These are phyloP conservation scores for Nemania abortiva DNA, from an alignment of 2,329 filamentous ascomycete species.

Conservation along the genomic window DNA sequence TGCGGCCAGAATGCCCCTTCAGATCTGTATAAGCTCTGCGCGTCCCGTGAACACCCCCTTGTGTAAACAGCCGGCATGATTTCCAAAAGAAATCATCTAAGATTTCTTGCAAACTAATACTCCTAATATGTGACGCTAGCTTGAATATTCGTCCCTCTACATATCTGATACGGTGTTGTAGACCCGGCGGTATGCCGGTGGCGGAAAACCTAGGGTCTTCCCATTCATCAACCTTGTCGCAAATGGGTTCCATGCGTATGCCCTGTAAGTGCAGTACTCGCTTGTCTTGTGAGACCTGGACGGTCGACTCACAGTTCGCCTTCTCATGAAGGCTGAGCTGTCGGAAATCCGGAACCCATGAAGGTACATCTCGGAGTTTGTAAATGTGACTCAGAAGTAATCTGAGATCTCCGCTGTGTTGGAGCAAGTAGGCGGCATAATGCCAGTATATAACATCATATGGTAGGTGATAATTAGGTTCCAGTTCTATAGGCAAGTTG, in stretches of 20 bases:
- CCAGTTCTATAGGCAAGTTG: slow-evolving; percentile 35
- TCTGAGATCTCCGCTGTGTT: slow-evolving; percentile 24
- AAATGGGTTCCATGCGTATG: slow-evolving; percentile 31
- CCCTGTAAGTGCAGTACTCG: slow-evolving; percentile 34
- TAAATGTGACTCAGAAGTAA: slow-evolving; percentile 19
- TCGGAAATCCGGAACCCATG: slow-evolving; percentile 45
- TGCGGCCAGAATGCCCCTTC: slow-evolving; percentile 6
- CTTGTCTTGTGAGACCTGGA: slow-evolving; percentile 36
- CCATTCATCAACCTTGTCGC: slow-evolving; percentile 25
- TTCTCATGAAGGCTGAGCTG: background rate
- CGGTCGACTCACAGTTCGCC: background rate
- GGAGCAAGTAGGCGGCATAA: slow-evolving; percentile 35
- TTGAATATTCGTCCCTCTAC: slow-evolving; percentile 34
- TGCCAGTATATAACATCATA: slow-evolving; percentile 41
- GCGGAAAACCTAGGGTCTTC: background rate
- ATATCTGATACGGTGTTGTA: slow-evolving; percentile 25
- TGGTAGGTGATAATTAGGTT: slow-evolving; percentile 36
- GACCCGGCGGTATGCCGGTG: background rate
- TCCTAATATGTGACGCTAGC: slow-evolving; percentile 27
- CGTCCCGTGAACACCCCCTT: slow-evolving; percentile 13
- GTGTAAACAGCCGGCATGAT: background rate
- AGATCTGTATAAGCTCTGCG: slow-evolving; percentile 23
- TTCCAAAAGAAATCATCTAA: slow-evolving; percentile 24
- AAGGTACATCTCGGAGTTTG: slow-evolving; percentile 35
- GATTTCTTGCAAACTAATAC: background rate